phyloP scores from a whole-genome alignment of 192 early-diverging fungal species.

The Coemansia sp. region DNA sequence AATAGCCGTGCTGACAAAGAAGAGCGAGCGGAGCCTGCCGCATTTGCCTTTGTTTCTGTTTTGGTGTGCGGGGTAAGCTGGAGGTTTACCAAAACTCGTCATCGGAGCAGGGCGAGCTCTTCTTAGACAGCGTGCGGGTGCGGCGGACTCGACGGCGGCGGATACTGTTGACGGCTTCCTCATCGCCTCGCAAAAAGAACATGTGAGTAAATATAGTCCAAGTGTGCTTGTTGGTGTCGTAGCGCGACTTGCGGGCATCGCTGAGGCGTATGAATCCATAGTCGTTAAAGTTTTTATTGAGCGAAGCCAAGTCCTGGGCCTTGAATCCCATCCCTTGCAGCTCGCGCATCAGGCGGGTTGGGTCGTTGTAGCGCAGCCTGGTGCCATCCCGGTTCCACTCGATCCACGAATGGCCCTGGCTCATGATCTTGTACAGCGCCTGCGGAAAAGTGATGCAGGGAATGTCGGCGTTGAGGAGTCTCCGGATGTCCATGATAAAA shows the following conservation, averaged over 20 bases:
- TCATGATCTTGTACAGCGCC: conserved; percentile 43
- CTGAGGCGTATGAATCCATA: conserved; percentile 48
- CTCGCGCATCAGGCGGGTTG: conserved; percentile 48
- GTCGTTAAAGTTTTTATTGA: conserved; percentile 53
- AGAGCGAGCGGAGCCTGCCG: neutral
- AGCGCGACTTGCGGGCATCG: conserved; percentile 50
- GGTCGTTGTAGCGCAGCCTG: conserved; percentile 49
- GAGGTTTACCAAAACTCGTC: conserved; percentile 27
- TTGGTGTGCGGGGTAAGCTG: neutral
- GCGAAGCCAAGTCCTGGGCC: conserved; percentile 50
- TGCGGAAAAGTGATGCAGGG: conserved; percentile 48
- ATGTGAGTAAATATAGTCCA: conserved; percentile 48
- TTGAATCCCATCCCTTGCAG: conserved; percentile 51
- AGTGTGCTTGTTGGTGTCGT: conserved; percentile 31
- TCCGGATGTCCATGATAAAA: conserved; percentile 40
- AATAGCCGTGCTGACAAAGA: conserved; percentile 7
- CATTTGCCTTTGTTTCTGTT: neutral
- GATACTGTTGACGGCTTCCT: conserved; percentile 23
- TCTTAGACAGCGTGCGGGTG: conserved; percentile 27
- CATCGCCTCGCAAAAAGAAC: conserved; percentile 22
- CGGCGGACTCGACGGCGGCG: conserved; percentile 43
- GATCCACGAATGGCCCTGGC: conserved; percentile 42
- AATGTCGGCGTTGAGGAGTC: conserved; percentile 39
- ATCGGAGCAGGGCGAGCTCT: conserved; percentile 35
- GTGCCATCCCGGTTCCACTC: conserved; percentile 50